Evolutionary conservation across 306 rosid species (phyloP).

Genomic region (Vigna trinervia): DNA sequence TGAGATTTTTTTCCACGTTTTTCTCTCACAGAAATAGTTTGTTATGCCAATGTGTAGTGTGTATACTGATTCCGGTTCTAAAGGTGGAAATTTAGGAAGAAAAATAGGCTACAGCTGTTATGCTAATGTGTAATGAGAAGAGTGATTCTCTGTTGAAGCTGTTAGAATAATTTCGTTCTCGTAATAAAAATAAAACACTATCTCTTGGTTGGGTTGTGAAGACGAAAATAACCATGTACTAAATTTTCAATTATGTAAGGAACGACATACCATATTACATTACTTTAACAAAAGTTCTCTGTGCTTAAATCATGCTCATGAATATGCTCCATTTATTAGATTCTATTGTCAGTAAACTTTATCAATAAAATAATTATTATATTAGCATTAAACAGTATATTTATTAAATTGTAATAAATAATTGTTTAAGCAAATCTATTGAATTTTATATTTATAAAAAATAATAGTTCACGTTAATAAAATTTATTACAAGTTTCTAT

Average conservation of each 20-base stretch:
- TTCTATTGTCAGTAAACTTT: too few species aligned
- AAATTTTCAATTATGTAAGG: background rate
- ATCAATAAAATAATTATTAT: too few species aligned
- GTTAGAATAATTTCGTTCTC: constrained; percentile 8
- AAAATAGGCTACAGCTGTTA: constrained; percentile 64
- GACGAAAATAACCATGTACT: background rate
- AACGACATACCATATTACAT: too few species aligned
- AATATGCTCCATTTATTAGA: too few species aligned
- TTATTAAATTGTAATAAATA: too few species aligned
- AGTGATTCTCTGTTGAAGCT: constrained; percentile 22
- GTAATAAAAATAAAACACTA: background rate
- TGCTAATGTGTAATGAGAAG: constrained; percentile 51
- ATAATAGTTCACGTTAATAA: too few species aligned
- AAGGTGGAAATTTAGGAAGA: constrained; percentile 68
- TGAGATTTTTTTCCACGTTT: constrained; percentile 25
- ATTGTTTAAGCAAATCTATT: too few species aligned
- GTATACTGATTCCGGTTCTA: constrained; percentile 62
- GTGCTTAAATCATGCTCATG: background rate
- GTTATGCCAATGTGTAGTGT: background rate
- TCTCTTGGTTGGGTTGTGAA: background rate
- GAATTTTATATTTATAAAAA: too few species aligned
- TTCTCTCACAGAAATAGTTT: constrained; percentile 27
- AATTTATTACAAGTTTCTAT: too few species aligned
- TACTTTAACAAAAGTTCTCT: background rate
- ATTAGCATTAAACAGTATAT: too few species aligned